A percentile compares a stretch with the other conserved stretches of the same genome.
phyloP scores from a whole-genome alignment of 2,329 filamentous ascomycete species.

The Cladophialophora psammophila region DNA sequence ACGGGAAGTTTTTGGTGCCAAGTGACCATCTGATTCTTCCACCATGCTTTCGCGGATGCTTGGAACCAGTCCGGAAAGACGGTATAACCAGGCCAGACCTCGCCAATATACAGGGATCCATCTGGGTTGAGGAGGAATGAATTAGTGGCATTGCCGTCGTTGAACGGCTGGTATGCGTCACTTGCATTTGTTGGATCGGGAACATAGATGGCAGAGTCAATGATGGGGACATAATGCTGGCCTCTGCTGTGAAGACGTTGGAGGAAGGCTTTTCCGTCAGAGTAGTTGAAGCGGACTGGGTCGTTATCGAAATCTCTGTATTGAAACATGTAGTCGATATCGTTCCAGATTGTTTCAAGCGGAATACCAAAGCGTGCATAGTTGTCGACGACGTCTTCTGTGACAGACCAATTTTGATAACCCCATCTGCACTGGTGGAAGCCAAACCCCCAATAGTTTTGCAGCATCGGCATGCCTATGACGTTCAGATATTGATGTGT shows the following conservation, averaged over 20 bases:
- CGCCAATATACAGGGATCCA: conserved; percentile 62
- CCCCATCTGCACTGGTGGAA: conserved; percentile 87
- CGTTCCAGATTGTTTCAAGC: conserved; percentile 58
- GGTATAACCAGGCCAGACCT: conserved; percentile 66
- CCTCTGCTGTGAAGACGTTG: conserved; percentile 60
- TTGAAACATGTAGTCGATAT: conserved; percentile 63
- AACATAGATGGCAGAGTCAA: conserved; percentile 72
- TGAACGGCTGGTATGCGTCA: conserved; percentile 66
- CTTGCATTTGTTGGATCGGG: conserved; percentile 73
- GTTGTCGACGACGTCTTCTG: conserved; percentile 65
- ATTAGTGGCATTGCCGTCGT: conserved; percentile 57
- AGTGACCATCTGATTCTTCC: conserved; percentile 61
- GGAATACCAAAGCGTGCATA: conserved; percentile 65
- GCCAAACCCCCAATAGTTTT: conserved; percentile 82
- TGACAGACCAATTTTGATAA: conserved; percentile 71
- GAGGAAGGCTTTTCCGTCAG: conserved; percentile 60
- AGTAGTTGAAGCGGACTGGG: conserved; percentile 58
- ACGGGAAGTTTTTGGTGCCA: conserved; percentile 63
- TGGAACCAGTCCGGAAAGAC: conserved; percentile 68
- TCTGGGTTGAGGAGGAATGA: conserved; percentile 63
- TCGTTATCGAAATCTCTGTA: conserved; percentile 68
- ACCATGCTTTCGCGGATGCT: conserved; percentile 65
- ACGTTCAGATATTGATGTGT: conserved; percentile 75
- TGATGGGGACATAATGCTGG: conserved; percentile 67
- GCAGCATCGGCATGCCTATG: conserved; percentile 75